Percentiles rank a stretch among this genome's conserved stretches.
Evolutionary conservation across 441 rosid species (phyloP).

Genomic region (Pelargonium fulgidum): DNA sequence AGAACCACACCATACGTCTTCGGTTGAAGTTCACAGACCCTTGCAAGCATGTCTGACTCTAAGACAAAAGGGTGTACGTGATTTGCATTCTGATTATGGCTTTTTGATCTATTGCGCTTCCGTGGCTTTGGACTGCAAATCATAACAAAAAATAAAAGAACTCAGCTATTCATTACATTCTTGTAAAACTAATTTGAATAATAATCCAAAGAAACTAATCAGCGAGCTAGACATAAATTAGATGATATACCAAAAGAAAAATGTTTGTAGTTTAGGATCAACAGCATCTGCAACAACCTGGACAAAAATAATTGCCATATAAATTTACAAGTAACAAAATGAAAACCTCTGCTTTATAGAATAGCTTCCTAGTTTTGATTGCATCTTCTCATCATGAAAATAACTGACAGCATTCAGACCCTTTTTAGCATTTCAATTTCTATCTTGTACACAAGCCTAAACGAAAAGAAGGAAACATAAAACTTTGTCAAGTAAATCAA

Average conservation of each 20-base stretch:
- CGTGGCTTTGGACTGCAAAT: conserved; percentile 59
- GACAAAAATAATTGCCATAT: conserved; percentile 22
- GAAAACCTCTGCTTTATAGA: background rate
- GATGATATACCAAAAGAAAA: conserved; percentile 61
- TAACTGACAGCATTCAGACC: background rate
- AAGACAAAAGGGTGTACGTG: conserved; percentile 52
- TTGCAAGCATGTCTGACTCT: conserved; percentile 39
- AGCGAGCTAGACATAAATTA: conserved; percentile 18
- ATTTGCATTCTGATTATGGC: conserved; percentile 47
- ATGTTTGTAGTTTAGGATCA: conserved; percentile 93
- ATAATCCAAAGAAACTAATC: conserved; percentile 9
- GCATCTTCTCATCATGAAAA: conserved; percentile 1
- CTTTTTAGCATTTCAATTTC: conserved; percentile 3
- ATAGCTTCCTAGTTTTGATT: conserved; percentile 8
- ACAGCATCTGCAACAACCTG: conserved; percentile 69
- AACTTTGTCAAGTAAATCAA: background rate
- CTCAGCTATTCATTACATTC: conserved; percentile 12
- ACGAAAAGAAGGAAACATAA: background rate
- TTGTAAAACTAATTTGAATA: conserved; percentile 12
- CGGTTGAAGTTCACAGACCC: conserved; percentile 47
- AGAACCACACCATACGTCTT: conserved; percentile 50
- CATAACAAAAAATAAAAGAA: conserved; percentile 19
- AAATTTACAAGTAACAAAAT: conserved; percentile 15
- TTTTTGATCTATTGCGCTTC: conserved; percentile 53
- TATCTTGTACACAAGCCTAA: background rate